Percentiles rank a stretch among this genome's conserved stretches.
These are phyloP conservation scores for Aspergillus terreus DNA, from an alignment of 2,329 filamentous ascomycete genomes.

Conservation along the genomic window DNA sequence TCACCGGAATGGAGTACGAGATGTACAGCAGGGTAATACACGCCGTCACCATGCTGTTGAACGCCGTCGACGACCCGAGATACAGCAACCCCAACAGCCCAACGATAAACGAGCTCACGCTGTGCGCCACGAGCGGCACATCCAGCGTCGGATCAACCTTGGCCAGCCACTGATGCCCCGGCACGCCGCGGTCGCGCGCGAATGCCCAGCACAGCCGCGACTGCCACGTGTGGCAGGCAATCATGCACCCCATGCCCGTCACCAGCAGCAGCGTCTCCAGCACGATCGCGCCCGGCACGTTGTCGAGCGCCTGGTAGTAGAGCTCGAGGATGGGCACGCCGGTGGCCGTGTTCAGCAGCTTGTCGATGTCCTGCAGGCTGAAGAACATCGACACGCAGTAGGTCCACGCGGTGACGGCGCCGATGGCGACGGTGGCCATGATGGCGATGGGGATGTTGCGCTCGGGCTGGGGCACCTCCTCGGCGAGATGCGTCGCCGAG, in stretches of 20 bases:
- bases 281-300: slow-evolving; percentile 44
- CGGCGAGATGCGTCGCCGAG: slow-evolving; percentile 49
- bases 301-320: slow-evolving; percentile 44
- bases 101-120: slow-evolving; percentile 44
- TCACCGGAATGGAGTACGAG: slow-evolving; percentile 46
- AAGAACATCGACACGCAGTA: slow-evolving; percentile 50
- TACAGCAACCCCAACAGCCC: slow-evolving; percentile 47
- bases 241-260: slow-evolving; percentile 46
- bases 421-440: slow-evolving; percentile 44
- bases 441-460: slow-evolving; percentile 50
- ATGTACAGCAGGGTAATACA: slow-evolving; percentile 49
- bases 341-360: slow-evolving; percentile 39
- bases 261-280: slow-evolving; percentile 46
- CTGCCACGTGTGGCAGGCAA: slow-evolving; percentile 50
- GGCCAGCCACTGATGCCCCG: slow-evolving; percentile 39
- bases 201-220: slow-evolving; percentile 51
- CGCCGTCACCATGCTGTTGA: slow-evolving; percentile 43
- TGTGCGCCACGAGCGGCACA: slow-evolving; percentile 47
- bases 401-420: slow-evolving; percentile 47
- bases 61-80: slow-evolving; percentile 40
- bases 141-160: slow-evolving; percentile 40
- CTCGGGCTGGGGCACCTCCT: slow-evolving; percentile 49
- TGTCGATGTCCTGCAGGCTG: slow-evolving; percentile 43
- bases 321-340: slow-evolving; percentile 48
- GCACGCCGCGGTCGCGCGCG: slow-evolving; percentile 48